phyloP scores from a whole-genome alignment of 176 grass and related monocot genomes.

The Carex myosuroides region DNA sequence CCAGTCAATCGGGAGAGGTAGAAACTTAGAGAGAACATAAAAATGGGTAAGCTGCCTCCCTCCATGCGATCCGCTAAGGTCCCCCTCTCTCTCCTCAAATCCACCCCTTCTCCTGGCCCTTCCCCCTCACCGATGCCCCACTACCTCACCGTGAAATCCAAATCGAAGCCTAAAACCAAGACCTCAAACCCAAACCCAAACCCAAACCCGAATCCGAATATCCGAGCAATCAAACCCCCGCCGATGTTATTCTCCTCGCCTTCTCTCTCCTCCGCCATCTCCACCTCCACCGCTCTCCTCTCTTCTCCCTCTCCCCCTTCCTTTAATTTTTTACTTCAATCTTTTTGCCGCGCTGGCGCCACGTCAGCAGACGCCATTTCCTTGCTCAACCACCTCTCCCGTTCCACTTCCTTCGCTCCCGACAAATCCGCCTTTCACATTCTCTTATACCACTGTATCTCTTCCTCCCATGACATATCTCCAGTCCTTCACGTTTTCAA shows the following conservation, averaged over 20 bases:
- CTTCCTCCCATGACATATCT: background rate
- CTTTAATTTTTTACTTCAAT: constrained; percentile 48
- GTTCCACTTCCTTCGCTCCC: background rate
- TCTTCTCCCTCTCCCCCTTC: constrained; percentile 41
- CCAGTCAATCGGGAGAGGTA: background rate
- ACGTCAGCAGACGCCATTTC: constrained; percentile 27
- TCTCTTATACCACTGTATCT: constrained; percentile 34
- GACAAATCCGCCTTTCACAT: constrained; percentile 29
- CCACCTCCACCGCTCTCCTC: constrained; percentile 26
- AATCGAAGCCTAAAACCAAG: background rate
- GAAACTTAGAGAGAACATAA: background rate
- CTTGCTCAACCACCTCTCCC: constrained; percentile 29
- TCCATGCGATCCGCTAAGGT: constrained; percentile 55
- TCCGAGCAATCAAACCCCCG: constrained; percentile 6
- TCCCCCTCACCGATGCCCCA: constrained; percentile 7
- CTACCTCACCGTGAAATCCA: background rate
- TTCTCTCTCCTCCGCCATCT: constrained; percentile 31
- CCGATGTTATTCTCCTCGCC: constrained; percentile 32
- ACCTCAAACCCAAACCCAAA: background rate
- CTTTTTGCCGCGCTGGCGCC: constrained; percentile 36
- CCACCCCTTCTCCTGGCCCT: constrained; percentile 7
- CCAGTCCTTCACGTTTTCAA: constrained; percentile 15
- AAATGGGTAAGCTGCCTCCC: constrained; percentile 53
- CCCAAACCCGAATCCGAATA: background rate
- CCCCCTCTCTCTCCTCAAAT: constrained; percentile 26